A percentile compares a stretch with the other conserved stretches of the same genome.
Conservation (phyloP, 305 asterid genomes). For the Solanum hybrid region DNA sequence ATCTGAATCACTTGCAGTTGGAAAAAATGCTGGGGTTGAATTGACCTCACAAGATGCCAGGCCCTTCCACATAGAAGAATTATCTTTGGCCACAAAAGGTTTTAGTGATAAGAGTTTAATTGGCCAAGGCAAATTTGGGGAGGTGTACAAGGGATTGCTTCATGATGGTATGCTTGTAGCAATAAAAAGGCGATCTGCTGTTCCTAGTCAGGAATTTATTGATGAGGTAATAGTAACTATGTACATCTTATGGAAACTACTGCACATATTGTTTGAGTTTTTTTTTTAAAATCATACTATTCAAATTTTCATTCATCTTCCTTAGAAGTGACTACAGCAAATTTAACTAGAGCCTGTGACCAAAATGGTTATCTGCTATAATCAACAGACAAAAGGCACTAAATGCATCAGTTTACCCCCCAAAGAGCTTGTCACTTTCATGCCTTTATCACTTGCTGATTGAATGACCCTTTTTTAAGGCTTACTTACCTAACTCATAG, state of each 20-base stretch:
- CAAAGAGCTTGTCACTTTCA: neutral
- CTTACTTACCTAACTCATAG: neutral
- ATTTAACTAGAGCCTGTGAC: neutral
- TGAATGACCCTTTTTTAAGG: neutral
- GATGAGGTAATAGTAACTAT: constrained; percentile 45
- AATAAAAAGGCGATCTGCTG: constrained; percentile 53
- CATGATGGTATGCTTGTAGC: constrained; percentile 91
- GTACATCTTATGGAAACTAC: neutral
- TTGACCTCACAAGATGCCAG: constrained; percentile 61
- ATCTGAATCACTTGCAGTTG: constrained; percentile 34
- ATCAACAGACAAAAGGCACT: neutral
- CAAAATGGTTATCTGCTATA: neutral
- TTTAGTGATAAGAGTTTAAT: constrained; percentile 70
- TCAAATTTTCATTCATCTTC: neutral
- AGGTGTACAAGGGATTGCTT: constrained; percentile 84
- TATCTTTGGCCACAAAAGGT: constrained; percentile 62
- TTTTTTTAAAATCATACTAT: neutral
- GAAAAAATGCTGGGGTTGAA: constrained; percentile 49
- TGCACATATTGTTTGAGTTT: neutral
- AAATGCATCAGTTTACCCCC: neutral
- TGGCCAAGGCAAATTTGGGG: constrained; percentile 91
- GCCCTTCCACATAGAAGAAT: constrained; percentile 57
- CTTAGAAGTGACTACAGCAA: neutral
- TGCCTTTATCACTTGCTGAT: neutral
- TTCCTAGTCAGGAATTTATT: constrained; percentile 57